These are phyloP conservation scores for Xylariaceae sp. DNA, from an alignment of 2,329 filamentous ascomycete species.

Conservation along the genomic window DNA sequence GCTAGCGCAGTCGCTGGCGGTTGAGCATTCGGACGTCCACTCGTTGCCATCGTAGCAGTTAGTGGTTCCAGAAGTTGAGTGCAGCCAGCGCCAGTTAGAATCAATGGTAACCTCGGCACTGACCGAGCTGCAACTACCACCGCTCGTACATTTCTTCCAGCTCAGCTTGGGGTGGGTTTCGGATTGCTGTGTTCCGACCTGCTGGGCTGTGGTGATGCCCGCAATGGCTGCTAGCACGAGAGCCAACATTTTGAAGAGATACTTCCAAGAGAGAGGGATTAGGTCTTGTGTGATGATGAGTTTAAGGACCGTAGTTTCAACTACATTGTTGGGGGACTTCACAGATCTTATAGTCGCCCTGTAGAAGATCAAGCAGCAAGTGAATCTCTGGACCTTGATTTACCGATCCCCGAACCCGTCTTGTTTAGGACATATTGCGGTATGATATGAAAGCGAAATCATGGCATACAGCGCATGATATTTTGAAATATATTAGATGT, in stretches of 20 bases:
- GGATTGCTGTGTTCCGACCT: conserved; percentile 49
- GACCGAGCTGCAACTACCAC: conserved; percentile 52
- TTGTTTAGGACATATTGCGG: conserved; percentile 33
- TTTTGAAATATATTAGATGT: conserved; percentile 35
- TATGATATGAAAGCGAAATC: conserved; percentile 6
- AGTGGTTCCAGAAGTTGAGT: conserved; percentile 49
- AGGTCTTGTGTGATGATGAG: conserved; percentile 22
- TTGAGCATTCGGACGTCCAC: conserved; percentile 46
- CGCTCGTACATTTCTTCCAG: conserved; percentile 54
- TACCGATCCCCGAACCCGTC: conserved; percentile 28
- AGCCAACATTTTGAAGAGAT: conserved; percentile 38
- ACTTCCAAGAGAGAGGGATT: conserved; percentile 19
- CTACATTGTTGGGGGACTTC: conserved; percentile 23
- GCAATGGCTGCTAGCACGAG: conserved; percentile 45
- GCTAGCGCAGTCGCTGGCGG: conserved; percentile 49
- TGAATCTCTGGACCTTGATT: conserved; percentile 6
- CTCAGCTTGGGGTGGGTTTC: conserved; percentile 56
- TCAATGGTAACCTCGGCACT: conserved; percentile 57
- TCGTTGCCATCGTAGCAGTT: conserved; percentile 59
- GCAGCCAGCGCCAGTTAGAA: conserved; percentile 61
- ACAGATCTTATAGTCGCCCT: conserved; percentile 35
- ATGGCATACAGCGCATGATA: conserved; percentile 16
- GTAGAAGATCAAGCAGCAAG: not conserved
- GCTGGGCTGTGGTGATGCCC: conserved; percentile 50
- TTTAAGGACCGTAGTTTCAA: conserved; percentile 21